Percentiles rank a stretch among this genome's conserved stretches.
phyloP scores from a whole-genome alignment of 2,329 filamentous ascomycete species.

The Westerdykella ornata region DNA sequence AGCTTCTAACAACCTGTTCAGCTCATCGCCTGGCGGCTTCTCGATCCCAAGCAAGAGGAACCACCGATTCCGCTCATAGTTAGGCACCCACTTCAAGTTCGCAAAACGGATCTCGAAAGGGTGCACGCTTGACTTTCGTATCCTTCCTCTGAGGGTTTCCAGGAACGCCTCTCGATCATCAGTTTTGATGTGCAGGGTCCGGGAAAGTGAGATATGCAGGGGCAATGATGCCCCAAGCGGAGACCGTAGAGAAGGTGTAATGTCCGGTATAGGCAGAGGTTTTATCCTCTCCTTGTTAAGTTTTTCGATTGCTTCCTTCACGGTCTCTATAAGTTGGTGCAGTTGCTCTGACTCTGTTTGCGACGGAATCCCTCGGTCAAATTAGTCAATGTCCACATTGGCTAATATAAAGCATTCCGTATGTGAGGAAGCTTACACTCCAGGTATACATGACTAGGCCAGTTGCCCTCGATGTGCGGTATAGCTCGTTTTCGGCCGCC shows the following conservation, averaged over 20 bases:
- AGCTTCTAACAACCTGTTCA: constrained; percentile 52
- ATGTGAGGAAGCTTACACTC: constrained; percentile 63
- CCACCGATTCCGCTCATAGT: constrained; percentile 62
- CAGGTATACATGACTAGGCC: constrained; percentile 87
- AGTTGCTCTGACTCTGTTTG: constrained; percentile 27
- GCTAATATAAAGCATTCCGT: background rate
- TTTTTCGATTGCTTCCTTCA: constrained; percentile 15
- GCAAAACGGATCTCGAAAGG: constrained; percentile 45
- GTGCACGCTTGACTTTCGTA: constrained; percentile 42
- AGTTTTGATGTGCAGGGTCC: constrained; percentile 67
- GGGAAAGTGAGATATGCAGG: constrained; percentile 84
- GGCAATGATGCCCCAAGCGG: constrained; percentile 72
- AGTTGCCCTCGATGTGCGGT: constrained; percentile 81
- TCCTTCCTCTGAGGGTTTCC: constrained; percentile 45
- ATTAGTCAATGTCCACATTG: constrained; percentile 16
- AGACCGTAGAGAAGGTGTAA: constrained; percentile 66
- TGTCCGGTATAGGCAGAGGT: constrained; percentile 28
- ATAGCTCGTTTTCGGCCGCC: constrained; percentile 74
- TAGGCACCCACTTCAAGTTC: constrained; percentile 57
- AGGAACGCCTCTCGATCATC: constrained; percentile 66
- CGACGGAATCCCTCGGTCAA: constrained; percentile 34
- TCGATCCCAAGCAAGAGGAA: constrained; percentile 71
- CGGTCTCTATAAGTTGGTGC: constrained; percentile 23
- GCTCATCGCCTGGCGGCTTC: constrained; percentile 28
- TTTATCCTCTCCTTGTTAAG: constrained; percentile 18